These are phyloP conservation scores for Dryas alaskensis DNA, from an alignment of 306 rosid species.

Conservation along the genomic window DNA sequence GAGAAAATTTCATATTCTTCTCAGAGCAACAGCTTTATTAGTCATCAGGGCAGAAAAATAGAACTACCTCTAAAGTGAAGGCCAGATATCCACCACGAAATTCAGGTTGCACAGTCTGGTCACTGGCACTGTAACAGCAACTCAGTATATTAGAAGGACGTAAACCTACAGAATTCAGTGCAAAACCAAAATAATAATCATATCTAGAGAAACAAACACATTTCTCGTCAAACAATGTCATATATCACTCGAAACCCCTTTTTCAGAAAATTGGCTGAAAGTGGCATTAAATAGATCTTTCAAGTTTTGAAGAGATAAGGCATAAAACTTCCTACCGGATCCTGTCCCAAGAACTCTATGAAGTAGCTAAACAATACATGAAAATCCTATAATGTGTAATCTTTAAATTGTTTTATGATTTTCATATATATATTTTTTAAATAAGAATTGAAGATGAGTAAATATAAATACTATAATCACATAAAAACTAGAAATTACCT, in stretches of 20 bases:
- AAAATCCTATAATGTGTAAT: background rate
- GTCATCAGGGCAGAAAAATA: slow-evolving; percentile 16
- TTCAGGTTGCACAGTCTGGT: slow-evolving; percentile 61
- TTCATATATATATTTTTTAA: background rate
- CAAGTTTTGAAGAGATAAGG: background rate
- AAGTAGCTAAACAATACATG: background rate
- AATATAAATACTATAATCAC: slow-evolving; percentile 12
- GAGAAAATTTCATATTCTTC: slow-evolving; percentile 14
- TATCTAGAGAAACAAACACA: background rate
- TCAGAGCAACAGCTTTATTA: background rate
- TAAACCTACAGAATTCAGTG: slow-evolving; percentile 19
- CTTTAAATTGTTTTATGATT: background rate
- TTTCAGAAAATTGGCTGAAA: background rate
- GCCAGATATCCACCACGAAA: slow-evolving; percentile 90
- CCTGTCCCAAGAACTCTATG: background rate
- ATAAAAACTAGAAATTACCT: slow-evolving; percentile 46
- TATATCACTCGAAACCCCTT: background rate
- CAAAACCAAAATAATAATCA: slow-evolving; percentile 4
- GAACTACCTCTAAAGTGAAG: slow-evolving; percentile 68
- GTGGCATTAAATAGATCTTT: background rate
- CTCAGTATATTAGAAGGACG: slow-evolving; percentile 6
- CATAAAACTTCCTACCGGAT: background rate
- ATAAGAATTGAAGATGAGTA: slow-evolving; percentile 16
- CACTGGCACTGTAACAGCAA: slow-evolving; percentile 59
- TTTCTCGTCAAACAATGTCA: background rate